Conservation (phyloP, 208 protist species). For the Leishmania gerbilli region DNA sequence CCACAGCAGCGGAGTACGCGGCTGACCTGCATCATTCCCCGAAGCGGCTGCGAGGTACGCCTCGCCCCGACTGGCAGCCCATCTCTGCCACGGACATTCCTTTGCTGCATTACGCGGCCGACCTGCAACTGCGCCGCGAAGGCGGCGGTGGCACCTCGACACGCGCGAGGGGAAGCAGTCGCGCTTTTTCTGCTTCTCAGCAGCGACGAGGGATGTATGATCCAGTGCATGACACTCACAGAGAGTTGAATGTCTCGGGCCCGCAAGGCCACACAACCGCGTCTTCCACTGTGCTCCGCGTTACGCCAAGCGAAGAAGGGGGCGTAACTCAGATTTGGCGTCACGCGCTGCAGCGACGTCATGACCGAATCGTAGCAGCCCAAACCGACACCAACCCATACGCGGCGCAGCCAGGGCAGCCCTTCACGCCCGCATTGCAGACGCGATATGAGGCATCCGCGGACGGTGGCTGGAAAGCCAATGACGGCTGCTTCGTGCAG, state of each 20-base stretch:
- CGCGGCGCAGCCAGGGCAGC: neutral
- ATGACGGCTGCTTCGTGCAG: neutral
- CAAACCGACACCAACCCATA: neutral
- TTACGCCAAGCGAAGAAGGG: constrained; percentile 46
- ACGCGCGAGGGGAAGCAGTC: neutral
- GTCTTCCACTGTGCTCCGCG: constrained; percentile 5
- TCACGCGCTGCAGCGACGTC: constrained; percentile 21
- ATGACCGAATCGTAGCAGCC: neutral
- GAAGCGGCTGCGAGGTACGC: constrained; percentile 4
- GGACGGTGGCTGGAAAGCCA: neutral
- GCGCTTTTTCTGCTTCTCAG: neutral
- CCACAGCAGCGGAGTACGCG: neutral
- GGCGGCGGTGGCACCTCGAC: constrained; percentile 6
- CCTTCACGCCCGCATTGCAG: neutral
- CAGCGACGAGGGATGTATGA: neutral
- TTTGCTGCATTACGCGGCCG: constrained; percentile 54
- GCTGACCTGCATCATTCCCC: neutral
- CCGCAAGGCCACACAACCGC: neutral
- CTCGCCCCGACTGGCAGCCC: constrained; percentile 56
- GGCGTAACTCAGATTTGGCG: constrained; percentile 64
- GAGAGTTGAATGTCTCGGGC: neutral
- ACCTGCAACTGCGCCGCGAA: constrained; percentile 39
- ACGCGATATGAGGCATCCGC: neutral
- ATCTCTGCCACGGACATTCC: constrained; percentile 57
- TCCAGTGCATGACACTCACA: neutral